A percentile compares a stretch with the other conserved stretches of the same genome.
Conservation (phyloP, 2,329 filamentous ascomycete species). For the Colletotrichum tabaci region DNA sequence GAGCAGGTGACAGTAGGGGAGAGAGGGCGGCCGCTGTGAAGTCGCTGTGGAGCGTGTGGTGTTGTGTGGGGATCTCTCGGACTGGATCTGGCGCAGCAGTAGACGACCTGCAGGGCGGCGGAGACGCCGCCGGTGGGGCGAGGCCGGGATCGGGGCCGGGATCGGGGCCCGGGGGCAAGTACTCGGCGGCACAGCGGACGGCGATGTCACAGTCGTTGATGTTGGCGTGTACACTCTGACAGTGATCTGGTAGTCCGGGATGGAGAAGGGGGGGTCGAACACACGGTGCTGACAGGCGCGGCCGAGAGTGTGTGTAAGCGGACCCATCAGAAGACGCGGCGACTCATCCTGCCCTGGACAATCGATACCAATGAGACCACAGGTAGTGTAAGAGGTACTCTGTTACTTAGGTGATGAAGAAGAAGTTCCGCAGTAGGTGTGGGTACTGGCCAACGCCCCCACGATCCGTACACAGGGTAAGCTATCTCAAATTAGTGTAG, state of each 20-base stretch:
- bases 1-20: conserved; percentile 45
- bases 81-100: conserved; percentile 48
- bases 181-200: conserved; percentile 18
- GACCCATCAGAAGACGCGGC: conserved; percentile 50
- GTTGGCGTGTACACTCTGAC: conserved; percentile 45
- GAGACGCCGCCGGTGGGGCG: conserved; percentile 45
- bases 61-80: conserved; percentile 45
- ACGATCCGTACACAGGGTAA: too few species aligned
- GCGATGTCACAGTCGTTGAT: conserved; percentile 48
- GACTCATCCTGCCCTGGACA: conserved; percentile 33
- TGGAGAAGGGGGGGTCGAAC: conserved; percentile 47
- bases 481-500: too few species aligned
- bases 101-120: conserved; percentile 47
- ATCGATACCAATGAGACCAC: too few species aligned
- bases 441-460: too few species aligned
- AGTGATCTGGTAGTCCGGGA: conserved; percentile 49
- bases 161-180: conserved; percentile 33
- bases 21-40: conserved; percentile 35
- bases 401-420: too few species aligned
- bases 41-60: conserved; percentile 45
- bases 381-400: too few species aligned
- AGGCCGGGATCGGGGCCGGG: conserved; percentile 15
- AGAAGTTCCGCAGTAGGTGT: too few species aligned
- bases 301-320: conserved; percentile 47
- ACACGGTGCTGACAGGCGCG: conserved; percentile 46